These are phyloP conservation scores for Ammopiptanthus mongolicus DNA, from an alignment of 306 rosid genomes.

Conservation along the genomic window DNA sequence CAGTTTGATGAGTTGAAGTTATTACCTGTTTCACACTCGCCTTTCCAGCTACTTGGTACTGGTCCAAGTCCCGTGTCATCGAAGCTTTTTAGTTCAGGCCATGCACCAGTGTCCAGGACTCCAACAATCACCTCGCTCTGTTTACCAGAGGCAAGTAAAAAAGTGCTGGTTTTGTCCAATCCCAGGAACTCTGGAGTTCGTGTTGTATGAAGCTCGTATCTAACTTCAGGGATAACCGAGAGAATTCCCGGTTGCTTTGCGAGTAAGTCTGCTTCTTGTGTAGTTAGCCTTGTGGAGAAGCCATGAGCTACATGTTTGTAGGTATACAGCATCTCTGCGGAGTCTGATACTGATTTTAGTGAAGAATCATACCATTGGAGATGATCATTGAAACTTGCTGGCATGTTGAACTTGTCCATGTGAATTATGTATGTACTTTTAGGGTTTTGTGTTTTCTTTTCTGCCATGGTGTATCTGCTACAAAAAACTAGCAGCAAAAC, in stretches of 20 bases:
- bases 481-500: slow-evolving; percentile 35
- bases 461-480: slow-evolving; percentile 31
- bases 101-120: slow-evolving; percentile 79
- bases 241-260: slow-evolving; percentile 59
- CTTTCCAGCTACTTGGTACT: slow-evolving; percentile 71
- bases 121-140: slow-evolving; percentile 62
- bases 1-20: slow-evolving; percentile 65
- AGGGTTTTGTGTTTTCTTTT: slow-evolving; percentile 27
- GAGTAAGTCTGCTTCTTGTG: slow-evolving; percentile 58
- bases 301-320: slow-evolving; percentile 71
- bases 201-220: slow-evolving; percentile 85
- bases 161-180: slow-evolving; percentile 25
- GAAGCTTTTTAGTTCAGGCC: slow-evolving; percentile 79
- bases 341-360: slow-evolving; percentile 56
- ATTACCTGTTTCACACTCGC: slow-evolving; percentile 58
- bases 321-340: slow-evolving; percentile 73
- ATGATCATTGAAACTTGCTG: slow-evolving; percentile 52
- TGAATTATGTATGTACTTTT: slow-evolving; percentile 72
- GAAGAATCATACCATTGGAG: slow-evolving; percentile 72
- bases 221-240: slow-evolving; percentile 52
- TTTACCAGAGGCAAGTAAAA: slow-evolving; percentile 18
- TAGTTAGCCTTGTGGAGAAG: slow-evolving; percentile 75
- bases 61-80: slow-evolving; percentile 61
- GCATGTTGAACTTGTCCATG: slow-evolving; percentile 81
- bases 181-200: slow-evolving; percentile 88